Evolutionary conservation across 345 rosid genomes (phyloP).

Genomic region (Dipteronia sinensis): DNA sequence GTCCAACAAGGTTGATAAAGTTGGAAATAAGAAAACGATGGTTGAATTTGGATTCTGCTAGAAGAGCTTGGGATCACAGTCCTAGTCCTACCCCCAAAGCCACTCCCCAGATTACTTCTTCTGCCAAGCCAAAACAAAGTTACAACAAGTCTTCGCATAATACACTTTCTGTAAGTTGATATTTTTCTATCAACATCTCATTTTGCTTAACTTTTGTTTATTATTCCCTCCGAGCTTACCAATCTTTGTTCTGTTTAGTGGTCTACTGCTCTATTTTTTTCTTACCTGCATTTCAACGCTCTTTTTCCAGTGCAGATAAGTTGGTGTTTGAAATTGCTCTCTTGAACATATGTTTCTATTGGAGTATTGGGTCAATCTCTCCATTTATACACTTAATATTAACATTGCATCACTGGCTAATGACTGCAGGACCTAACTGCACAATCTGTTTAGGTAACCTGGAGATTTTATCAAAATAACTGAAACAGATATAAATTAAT

Average conservation of each 20-base stretch:
- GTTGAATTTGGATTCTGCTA: no score
- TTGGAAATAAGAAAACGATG: slow-evolving; percentile 13
- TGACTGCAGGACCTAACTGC: no score
- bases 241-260: no score
- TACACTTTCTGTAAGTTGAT: slow-evolving; percentile 15
- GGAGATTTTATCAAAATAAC: not conserved
- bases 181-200: not conserved
- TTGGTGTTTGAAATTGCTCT: not conserved
- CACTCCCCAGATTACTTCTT: no score
- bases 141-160: not conserved
- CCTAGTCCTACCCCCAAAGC: slow-evolving; percentile 25
- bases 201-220: not conserved
- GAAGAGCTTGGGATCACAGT: slow-evolving; percentile 45
- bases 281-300: no score
- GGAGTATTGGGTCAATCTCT: not conserved
- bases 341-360: not conserved
- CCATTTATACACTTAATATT: not conserved
- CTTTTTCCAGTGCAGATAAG: not conserved
- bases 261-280: not conserved
- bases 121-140: no score
- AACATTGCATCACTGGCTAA: no score
- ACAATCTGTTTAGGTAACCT: not conserved
- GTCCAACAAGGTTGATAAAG: not conserved
- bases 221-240: not conserved
- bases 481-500: not conserved